Percentiles rank a stretch among this genome's conserved stretches.
Conservation (phyloP, 2,329 filamentous ascomycete species). For the Ophiosphaerella herpotricha region DNA sequence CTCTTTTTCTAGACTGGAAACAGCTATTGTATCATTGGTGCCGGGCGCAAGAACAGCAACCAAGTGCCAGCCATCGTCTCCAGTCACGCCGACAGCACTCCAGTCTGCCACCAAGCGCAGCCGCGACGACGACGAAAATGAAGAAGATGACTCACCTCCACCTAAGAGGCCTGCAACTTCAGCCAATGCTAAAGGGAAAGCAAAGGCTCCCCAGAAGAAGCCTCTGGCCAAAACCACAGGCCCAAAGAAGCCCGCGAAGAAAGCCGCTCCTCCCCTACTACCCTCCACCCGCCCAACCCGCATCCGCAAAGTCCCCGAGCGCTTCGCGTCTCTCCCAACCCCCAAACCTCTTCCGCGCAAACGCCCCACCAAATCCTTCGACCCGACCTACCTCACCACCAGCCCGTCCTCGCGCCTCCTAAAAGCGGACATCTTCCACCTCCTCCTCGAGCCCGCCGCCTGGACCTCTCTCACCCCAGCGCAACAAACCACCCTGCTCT, state of each 20-base stretch:
- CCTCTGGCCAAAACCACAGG: constrained; percentile 6
- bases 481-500: constrained; percentile 27
- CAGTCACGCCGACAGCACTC: not conserved
- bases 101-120: constrained; percentile 12
- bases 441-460: constrained; percentile 35
- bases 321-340: constrained; percentile 16
- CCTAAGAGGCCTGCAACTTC: constrained; percentile 5
- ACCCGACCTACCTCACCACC: constrained; percentile 38
- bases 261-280: constrained; percentile 6
- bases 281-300: constrained; percentile 27
- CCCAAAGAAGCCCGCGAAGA: constrained; percentile 12
- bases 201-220: constrained; percentile 8
- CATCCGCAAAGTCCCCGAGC: constrained; percentile 35
- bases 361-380: constrained; percentile 16
- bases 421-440: constrained; percentile 41
- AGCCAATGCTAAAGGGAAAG: not conserved
- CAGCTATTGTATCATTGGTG: not conserved
- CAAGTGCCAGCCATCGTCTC: not conserved
- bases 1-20: not conserved
- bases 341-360: not conserved
- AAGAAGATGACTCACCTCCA: constrained; percentile 4
- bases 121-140: constrained; percentile 7
- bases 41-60: not conserved
- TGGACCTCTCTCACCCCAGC: constrained; percentile 34
- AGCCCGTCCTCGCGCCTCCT: constrained; percentile 35